phyloP scores from a whole-genome alignment of 2,329 filamentous ascomycete genomes.

The Microdochium trichocladiopsis region DNA sequence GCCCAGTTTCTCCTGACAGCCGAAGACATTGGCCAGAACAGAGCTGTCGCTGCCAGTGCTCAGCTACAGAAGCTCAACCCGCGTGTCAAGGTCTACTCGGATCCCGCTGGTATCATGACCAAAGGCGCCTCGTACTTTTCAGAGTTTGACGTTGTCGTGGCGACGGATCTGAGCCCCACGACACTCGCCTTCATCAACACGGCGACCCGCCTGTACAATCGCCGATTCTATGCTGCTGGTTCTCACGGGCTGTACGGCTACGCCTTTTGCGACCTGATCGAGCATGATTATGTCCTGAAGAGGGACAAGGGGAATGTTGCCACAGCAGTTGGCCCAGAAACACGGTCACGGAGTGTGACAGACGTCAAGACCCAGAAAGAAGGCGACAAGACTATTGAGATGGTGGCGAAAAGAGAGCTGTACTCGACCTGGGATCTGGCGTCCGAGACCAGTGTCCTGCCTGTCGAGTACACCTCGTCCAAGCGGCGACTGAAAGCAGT shows the following conservation, averaged over 20 bases:
- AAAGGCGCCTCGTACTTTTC: slow-evolving; percentile 71
- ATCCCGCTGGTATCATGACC: slow-evolving; percentile 57
- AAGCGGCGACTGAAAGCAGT: slow-evolving; percentile 66
- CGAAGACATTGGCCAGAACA: slow-evolving; percentile 70
- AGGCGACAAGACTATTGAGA: slow-evolving; percentile 66
- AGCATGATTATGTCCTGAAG: slow-evolving; percentile 85
- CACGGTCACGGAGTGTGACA: slow-evolving; percentile 69
- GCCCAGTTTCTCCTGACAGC: slow-evolving; percentile 73
- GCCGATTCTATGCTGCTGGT: slow-evolving; percentile 83
- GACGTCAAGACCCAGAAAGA: slow-evolving; percentile 64
- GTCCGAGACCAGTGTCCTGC: slow-evolving; percentile 66
- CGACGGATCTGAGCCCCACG: slow-evolving; percentile 75
- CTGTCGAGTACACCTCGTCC: slow-evolving; percentile 61
- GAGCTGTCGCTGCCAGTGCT: slow-evolving; percentile 72
- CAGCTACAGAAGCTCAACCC: slow-evolving; percentile 84
- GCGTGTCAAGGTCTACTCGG: slow-evolving; percentile 68
- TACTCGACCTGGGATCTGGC: slow-evolving; percentile 87
- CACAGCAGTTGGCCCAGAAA: slow-evolving; percentile 57
- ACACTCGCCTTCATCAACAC: slow-evolving; percentile 77
- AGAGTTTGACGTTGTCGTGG: slow-evolving; percentile 78
- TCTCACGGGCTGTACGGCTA: slow-evolving; percentile 90
- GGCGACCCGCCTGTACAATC: slow-evolving; percentile 68
- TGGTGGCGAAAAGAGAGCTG: slow-evolving; percentile 84
- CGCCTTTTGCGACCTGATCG: slow-evolving; percentile 87
- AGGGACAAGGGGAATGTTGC: slow-evolving; percentile 72